Percentiles rank a stretch among this genome's conserved stretches.
These are phyloP conservation scores for Saturnispora bothae DNA, from an alignment of 805 yeast genomes.

Conservation along the genomic window DNA sequence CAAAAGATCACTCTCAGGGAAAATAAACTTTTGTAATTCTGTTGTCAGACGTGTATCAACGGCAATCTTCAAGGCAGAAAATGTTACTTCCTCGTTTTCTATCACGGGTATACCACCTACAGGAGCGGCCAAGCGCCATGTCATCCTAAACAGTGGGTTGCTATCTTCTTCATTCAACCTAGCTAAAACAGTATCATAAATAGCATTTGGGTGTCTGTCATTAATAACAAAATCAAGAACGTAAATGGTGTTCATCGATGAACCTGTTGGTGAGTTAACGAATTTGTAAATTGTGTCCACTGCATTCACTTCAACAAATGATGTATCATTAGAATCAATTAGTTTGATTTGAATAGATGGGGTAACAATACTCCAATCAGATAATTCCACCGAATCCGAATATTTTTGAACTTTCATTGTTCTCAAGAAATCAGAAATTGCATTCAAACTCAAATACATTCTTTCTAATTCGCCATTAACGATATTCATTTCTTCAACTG, in stretches of 20 bases:
- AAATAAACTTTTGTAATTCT: conserved; percentile 31
- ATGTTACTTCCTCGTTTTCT: conserved; percentile 35
- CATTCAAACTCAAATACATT: conserved; percentile 17
- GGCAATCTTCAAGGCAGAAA: conserved; percentile 47
- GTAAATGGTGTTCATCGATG: conserved; percentile 51
- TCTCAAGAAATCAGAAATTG: conserved; percentile 21
- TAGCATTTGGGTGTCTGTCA: conserved; percentile 47
- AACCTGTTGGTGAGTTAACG: conserved; percentile 55
- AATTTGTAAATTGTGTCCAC: conserved; percentile 52
- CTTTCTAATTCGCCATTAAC: conserved; percentile 23
- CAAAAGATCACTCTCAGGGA: conserved; percentile 15
- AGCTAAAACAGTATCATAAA: conserved; percentile 62
- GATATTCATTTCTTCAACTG: conserved; percentile 8
- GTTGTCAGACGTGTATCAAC: conserved; percentile 47
- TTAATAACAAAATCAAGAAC: conserved; percentile 64
- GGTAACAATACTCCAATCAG: conserved; percentile 51
- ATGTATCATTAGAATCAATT: conserved; percentile 46
- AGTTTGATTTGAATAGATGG: conserved; percentile 67
- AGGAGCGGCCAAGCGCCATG: conserved; percentile 48
- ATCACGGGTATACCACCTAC: conserved; percentile 57
- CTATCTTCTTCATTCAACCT: conserved; percentile 12
- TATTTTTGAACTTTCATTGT: conserved; percentile 21
- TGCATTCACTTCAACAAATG: conserved; percentile 66
- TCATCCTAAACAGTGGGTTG: conserved; percentile 30
- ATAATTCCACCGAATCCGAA: conserved; percentile 28